Evolutionary conservation across 2,329 filamentous ascomycete genomes (phyloP).

Genomic region (Parascedosporium putredinis): DNA sequence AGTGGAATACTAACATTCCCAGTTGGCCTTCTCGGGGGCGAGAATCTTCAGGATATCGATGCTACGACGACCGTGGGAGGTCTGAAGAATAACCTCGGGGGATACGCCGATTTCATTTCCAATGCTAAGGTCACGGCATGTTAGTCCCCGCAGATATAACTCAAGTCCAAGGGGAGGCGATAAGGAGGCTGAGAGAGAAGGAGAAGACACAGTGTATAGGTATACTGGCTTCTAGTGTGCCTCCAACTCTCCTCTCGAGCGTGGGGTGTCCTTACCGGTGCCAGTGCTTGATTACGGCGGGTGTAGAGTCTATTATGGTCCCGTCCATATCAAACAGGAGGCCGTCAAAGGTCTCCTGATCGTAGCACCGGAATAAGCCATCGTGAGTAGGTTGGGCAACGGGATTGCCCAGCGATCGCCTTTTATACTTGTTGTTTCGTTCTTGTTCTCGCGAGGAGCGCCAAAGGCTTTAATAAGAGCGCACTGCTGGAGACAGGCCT

Average conservation of each 20-base stretch:
- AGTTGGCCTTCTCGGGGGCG: constrained; percentile 76
- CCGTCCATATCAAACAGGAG: constrained; percentile 71
- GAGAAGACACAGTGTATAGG: too few relatives aligned
- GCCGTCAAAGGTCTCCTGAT: constrained; percentile 39
- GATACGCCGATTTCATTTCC: constrained; percentile 76
- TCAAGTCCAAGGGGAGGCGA: too few relatives aligned
- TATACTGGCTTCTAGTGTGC: too few relatives aligned
- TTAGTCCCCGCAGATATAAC: not conserved
- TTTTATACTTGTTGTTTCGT: too few relatives aligned
- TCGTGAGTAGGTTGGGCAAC: constrained; percentile 3
- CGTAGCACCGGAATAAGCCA: constrained; percentile 30
- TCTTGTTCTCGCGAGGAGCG: too few relatives aligned
- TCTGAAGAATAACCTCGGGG: constrained; percentile 75
- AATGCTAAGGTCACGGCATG: constrained; percentile 43
- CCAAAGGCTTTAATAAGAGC: too few relatives aligned
- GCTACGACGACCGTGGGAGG: constrained; percentile 79
- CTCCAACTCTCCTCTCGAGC: too few relatives aligned
- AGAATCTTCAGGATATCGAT: constrained; percentile 78
- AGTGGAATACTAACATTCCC: constrained; percentile 63
- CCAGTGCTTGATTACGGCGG: constrained; percentile 72
- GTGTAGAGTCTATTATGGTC: constrained; percentile 73
- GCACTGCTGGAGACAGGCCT: too few relatives aligned
- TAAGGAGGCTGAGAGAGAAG: too few relatives aligned
- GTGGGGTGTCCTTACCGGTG: constrained; percentile 41
- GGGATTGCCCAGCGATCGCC: not conserved